These are phyloP conservation scores for Serendipita sp. DNA, from an alignment of 1,284 basidiomycete species.

Conservation along the genomic window DNA sequence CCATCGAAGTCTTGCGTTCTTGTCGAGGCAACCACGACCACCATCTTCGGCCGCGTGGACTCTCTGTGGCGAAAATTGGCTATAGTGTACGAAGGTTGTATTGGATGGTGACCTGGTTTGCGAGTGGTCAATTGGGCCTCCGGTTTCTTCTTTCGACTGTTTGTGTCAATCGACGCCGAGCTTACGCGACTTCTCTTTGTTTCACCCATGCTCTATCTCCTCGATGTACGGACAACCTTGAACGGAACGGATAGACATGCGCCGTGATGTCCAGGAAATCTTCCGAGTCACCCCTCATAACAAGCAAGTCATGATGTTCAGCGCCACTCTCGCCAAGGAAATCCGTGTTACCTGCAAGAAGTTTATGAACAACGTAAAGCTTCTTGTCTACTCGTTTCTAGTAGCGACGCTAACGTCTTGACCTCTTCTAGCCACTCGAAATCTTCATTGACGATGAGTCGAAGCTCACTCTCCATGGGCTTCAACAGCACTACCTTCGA, in stretches of 20 bases:
- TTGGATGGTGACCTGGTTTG: neutral
- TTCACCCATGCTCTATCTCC: slow-evolving; percentile 25
- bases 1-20: slow-evolving; percentile 10
- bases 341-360: slow-evolving; percentile 98
- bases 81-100: neutral
- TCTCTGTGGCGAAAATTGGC: slow-evolving; percentile 4
- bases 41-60: slow-evolving; percentile 19
- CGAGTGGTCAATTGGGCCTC: neutral
- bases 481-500: slow-evolving; percentile 98
- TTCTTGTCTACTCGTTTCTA: slow-evolving; percentile 6
- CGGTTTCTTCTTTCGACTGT: slow-evolving; percentile 3
- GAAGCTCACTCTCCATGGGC: slow-evolving; percentile 93
- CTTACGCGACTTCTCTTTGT: slow-evolving; percentile 44
- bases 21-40: slow-evolving; percentile 18
- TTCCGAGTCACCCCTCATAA: slow-evolving; percentile 99
- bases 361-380: slow-evolving; percentile 95
- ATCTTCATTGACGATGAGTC: slow-evolving; percentile 99
- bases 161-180: slow-evolving; percentile 37
- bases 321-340: slow-evolving; percentile 94
- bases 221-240: slow-evolving; percentile 1
- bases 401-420: slow-evolving; percentile 10
- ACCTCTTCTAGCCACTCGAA: slow-evolving; percentile 69
- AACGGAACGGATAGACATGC: slow-evolving; percentile 72
- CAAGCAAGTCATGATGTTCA: slow-evolving; percentile 99
- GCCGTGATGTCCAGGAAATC: slow-evolving; percentile 99